A percentile compares a stretch with the other conserved stretches of the same genome.
Evolutionary conservation across 495 filamentous ascomycete genomes (phyloP).

Genomic region (Neurospora hispaniola): DNA sequence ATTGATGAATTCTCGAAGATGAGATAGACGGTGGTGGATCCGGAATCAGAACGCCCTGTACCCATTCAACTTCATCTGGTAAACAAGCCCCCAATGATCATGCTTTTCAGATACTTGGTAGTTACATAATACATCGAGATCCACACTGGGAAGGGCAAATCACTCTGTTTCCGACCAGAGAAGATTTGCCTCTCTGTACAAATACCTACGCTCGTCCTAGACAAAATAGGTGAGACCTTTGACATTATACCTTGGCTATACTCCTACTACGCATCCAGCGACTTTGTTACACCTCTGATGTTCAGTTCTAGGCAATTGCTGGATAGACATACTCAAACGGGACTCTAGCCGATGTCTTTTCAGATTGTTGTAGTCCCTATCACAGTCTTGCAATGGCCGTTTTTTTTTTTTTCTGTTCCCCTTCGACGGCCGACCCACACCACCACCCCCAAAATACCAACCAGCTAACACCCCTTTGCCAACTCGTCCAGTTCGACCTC

Average conservation of each 20-base stretch:
- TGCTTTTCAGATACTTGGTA: neutral
- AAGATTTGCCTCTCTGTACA: neutral
- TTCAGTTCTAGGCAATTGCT: no score
- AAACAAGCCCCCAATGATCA: neutral
- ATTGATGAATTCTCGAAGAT: neutral
- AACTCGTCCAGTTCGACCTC: conserved; percentile 62
- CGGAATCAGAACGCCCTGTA: neutral
- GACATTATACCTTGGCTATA: no score
- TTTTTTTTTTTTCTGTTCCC: no score
- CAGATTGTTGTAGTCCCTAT: no score
- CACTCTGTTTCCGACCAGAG: neutral
- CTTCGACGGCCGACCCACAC: neutral
- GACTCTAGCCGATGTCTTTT: no score
- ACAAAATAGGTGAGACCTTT: no score
- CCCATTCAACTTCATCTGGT: neutral
- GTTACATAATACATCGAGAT: no score
- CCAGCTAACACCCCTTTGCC: neutral
- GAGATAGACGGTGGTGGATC: neutral
- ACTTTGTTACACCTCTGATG: no score
- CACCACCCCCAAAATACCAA: neutral
- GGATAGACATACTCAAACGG: no score
- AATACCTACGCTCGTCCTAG: no score
- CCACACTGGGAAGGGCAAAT: neutral
- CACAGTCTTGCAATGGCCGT: no score
- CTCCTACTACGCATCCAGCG: no score